Conservation (phyloP, 371 early-diverging fungal genomes). For the Smittium mucronatum region DNA sequence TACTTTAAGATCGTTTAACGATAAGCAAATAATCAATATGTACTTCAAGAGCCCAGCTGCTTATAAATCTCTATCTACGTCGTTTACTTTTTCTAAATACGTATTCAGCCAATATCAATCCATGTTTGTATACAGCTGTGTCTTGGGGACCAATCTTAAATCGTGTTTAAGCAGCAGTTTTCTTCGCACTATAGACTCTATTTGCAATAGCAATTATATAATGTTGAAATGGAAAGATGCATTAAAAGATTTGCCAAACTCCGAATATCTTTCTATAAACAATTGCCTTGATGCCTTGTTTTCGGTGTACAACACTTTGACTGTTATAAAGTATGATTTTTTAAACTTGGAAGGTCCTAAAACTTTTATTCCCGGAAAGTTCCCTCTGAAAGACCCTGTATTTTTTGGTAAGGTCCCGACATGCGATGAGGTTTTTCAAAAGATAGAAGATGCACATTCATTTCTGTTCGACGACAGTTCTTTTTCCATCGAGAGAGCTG, state of each 20-base stretch:
- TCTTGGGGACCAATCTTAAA: not conserved
- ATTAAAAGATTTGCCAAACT: not conserved
- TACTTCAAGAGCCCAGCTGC: not conserved
- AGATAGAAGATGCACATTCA: not conserved
- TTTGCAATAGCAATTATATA: not conserved
- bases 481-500: not conserved
- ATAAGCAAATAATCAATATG: not conserved
- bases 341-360: no score
- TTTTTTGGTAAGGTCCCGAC: not conserved
- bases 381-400: no score
- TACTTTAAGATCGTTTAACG: not conserved
- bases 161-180: not conserved
- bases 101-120: not conserved
- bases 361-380: no score
- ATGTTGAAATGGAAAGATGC: not conserved
- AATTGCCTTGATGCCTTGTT: not conserved
- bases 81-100: not conserved
- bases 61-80: not conserved
- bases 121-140: not conserved
- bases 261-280: not conserved
- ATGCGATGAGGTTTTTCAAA: not conserved
- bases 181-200: not conserved
- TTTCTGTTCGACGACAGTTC: not conserved
- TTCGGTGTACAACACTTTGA: not conserved
- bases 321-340: no score